These are phyloP conservation scores for Pseudocercospora macadamiae DNA, from an alignment of 2,329 filamentous ascomycete genomes.

Conservation along the genomic window DNA sequence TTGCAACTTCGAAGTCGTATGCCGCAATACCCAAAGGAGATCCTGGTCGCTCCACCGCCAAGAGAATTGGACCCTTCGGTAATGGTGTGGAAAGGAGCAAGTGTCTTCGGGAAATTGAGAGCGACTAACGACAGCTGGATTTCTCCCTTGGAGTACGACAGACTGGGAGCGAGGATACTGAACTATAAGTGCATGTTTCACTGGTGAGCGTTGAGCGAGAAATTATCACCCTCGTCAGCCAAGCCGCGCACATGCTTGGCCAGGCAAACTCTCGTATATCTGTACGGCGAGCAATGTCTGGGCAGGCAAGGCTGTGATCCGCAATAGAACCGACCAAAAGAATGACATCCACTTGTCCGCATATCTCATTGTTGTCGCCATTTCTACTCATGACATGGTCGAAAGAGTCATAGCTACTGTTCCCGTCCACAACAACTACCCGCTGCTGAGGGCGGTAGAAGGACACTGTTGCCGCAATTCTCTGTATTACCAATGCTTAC, in stretches of 20 bases:
- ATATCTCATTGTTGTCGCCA: no score
- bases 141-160: conserved; percentile 82
- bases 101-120: conserved; percentile 88
- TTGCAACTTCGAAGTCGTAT: conserved; percentile 71
- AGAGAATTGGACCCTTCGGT: conserved; percentile 95
- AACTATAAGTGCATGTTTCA: conserved; percentile 77
- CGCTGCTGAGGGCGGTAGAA: no score
- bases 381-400: no score
- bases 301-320: conserved; percentile 2
- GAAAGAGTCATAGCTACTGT: no score
- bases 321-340: neutral
- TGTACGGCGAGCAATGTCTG: neutral
- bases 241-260: neutral
- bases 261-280: neutral
- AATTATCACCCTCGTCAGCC: neutral
- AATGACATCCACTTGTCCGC: neutral
- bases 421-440: no score
- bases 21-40: conserved; percentile 66
- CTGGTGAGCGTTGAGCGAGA: conserved; percentile 44
- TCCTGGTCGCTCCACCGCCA: conserved; percentile 71
- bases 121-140: conserved; percentile 95
- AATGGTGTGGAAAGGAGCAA: conserved; percentile 97
- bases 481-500: no score
- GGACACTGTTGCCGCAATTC: no score
- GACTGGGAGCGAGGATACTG: conserved; percentile 76